Evolutionary conservation across 2,329 filamentous ascomycete species (phyloP).

Genomic region (Pseudocercospora ulei): DNA sequence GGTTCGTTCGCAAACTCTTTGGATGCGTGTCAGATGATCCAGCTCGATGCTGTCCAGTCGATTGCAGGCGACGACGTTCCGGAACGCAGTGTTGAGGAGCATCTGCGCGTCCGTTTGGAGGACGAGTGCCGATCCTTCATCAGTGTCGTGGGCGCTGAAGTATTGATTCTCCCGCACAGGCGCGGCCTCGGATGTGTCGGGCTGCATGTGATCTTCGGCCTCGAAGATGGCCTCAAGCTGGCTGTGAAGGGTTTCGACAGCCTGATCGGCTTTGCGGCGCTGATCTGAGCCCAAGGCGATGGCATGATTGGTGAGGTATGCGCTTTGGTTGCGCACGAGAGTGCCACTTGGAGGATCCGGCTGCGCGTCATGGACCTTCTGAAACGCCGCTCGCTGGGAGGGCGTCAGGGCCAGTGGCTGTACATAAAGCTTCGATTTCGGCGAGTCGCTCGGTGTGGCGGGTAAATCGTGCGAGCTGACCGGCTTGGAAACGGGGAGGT

Average conservation of each 20-base stretch:
- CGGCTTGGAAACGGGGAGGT: constrained; percentile 13
- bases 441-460: constrained; percentile 5
- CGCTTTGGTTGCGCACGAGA: constrained; percentile 18
- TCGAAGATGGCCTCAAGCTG: constrained; percentile 64
- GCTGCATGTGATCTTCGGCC: constrained; percentile 60
- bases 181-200: constrained; percentile 41
- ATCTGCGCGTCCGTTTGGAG: constrained; percentile 60
- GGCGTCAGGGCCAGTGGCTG: constrained; percentile 26
- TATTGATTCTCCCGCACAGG: constrained; percentile 45
- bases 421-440: constrained; percentile 20
- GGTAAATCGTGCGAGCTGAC: constrained; percentile 12
- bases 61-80: constrained; percentile 59
- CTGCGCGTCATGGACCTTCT: constrained; percentile 18
- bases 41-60: constrained; percentile 62
- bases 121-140: constrained; percentile 52
- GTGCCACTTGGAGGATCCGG: constrained; percentile 16
- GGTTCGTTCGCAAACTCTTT: constrained; percentile 68
- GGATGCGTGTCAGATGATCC: constrained; percentile 63
- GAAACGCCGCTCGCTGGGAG: constrained; percentile 32
- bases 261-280: constrained; percentile 66
- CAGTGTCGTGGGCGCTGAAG: constrained; percentile 44
- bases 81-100: constrained; percentile 62
- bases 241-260: constrained; percentile 59
- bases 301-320: constrained; percentile 19
- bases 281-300: constrained; percentile 49